phyloP scores from a whole-genome alignment of 495 filamentous ascomycete species.

The Penicillium ochrochloron region DNA sequence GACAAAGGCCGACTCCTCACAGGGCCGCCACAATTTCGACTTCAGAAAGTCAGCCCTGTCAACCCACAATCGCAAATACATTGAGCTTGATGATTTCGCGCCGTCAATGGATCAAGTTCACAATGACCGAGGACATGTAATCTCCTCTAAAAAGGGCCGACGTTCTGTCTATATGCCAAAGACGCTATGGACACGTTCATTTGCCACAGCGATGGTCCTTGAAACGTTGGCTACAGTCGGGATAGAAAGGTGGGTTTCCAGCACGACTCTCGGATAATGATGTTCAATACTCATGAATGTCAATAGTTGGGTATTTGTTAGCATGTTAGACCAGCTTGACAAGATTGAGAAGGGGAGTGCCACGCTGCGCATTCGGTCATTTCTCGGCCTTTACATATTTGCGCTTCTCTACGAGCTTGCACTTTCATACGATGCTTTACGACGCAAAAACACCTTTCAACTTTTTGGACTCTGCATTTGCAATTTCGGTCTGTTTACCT shows the following conservation, averaged over 20 bases:
- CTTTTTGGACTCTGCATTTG: conserved; percentile 28
- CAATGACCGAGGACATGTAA: conserved; percentile 1
- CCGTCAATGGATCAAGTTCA: not conserved
- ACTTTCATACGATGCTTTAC: conserved; percentile 30
- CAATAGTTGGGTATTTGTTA: conserved; percentile 29
- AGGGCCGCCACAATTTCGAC: conserved; percentile 13
- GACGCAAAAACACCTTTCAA: conserved; percentile 30
- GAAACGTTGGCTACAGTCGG: conserved; percentile 27
- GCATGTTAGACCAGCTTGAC: conserved; percentile 23
- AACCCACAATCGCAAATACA: conserved; percentile 16
- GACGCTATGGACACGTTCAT: conserved; percentile 29
- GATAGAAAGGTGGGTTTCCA: conserved; percentile 18
- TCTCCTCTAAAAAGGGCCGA: not conserved
- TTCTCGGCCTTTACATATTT: conserved; percentile 31
- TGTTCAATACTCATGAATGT: not conserved
- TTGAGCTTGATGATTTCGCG: conserved; percentile 23
- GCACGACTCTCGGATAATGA: not conserved
- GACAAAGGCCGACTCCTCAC: conserved; percentile 7
- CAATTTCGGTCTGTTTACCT: conserved; percentile 28
- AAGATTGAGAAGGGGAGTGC: conserved; percentile 9
- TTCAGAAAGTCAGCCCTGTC: conserved; percentile 13
- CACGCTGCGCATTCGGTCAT: conserved; percentile 27
- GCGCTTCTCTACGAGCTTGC: conserved; percentile 29
- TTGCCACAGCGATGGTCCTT: conserved; percentile 22
- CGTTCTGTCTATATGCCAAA: conserved; percentile 25